Conservation (phyloP, 768 basidiomycete genomes). For the Leucosporidium creatinivorum region DNA sequence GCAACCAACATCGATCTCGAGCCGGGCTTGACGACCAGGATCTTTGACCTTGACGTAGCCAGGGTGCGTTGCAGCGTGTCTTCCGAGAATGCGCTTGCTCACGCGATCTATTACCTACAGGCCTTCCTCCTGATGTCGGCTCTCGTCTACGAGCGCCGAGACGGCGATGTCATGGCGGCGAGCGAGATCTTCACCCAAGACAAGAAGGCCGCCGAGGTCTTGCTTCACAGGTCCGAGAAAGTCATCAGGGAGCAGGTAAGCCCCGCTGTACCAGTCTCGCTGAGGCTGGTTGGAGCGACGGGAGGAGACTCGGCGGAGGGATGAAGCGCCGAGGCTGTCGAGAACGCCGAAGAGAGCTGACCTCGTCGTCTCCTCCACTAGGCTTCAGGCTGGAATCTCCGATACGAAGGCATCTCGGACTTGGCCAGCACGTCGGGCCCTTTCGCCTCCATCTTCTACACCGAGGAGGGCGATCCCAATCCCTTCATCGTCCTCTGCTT, state of each 20-base stretch:
- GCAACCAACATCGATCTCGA: neutral
- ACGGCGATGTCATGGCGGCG: neutral
- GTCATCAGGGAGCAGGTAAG: conserved; percentile 12
- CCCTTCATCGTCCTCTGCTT: conserved; percentile 26
- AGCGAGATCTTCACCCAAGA: neutral
- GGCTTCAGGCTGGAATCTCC: conserved; percentile 2
- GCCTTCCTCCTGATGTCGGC: conserved; percentile 21
- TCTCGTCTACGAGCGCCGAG: conserved; percentile 20
- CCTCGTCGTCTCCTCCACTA: too few relatives aligned
- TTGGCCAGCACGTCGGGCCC: conserved; percentile 8
- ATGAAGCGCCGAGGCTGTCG: too few relatives aligned
- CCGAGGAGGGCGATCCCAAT: neutral
- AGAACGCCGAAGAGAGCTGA: too few relatives aligned
- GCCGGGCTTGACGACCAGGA: conserved; percentile 9
- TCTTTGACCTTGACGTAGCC: neutral
- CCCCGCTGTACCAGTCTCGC: too few relatives aligned
- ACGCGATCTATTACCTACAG: neutral
- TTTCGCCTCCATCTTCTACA: conserved; percentile 17
- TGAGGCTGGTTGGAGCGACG: too few relatives aligned
- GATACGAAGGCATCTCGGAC: conserved; percentile 18
- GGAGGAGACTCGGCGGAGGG: too few relatives aligned
- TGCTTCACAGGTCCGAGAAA: neutral
- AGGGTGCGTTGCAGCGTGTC: neutral
- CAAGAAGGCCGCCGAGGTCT: neutral
- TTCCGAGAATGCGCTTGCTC: neutral